Base-by-base conservation (phyloP, 1,139 yeast genomes). In the Sugiyamaella novakii region DNA sequence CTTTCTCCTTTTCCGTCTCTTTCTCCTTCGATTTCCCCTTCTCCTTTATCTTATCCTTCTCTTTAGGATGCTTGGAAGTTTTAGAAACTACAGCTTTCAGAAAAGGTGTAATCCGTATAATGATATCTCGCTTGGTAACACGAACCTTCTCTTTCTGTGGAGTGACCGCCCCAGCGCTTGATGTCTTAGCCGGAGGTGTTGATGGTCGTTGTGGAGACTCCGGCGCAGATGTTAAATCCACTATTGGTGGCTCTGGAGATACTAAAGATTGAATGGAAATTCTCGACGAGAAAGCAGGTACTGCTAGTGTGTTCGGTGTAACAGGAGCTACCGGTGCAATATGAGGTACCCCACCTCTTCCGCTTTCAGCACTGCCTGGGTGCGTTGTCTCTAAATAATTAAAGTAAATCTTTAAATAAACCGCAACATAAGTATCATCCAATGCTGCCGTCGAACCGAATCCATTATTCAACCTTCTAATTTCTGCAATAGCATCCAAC, bases 381-480 rank as follows among this genome's bases (percentile, higher is more conserved):
- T 46, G 21, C 2, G 11, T 18, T 7, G 39, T 27, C 11, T 39
- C 45, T 40, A 33, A 19, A 18, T 33, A 46, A 22, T 40, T 40
- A 6, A 27, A 49, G 41, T 56, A 83, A 6, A 85, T 65, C 46
- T 71, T 72, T 56, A 87, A 67, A 60, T 76, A 87, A 0, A 85
- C 63, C 1, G 84, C 77, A 25, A 84, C 83, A 53, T 81, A 78
- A 0, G 88, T 77, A 58, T 87, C 95, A 62, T 87, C 96, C 33
- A 86, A 78, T 24, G 79, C 70, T 0, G 92, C 84, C 0, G 95
- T 85, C 0, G 95, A 83, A 0, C 91, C 92, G 63, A 83, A 84
- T 0, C 95, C 95, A 61, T 83, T 86, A 53, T 88, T 87, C 63
- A 84, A 72, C 51, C 85, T 79, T 54, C 87, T 77, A 62, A 86